A percentile compares a stretch with the other conserved stretches of the same genome.
Conservation (phyloP, 805 yeast genomes). For the Wickerhamomyces chaumierensis region DNA sequence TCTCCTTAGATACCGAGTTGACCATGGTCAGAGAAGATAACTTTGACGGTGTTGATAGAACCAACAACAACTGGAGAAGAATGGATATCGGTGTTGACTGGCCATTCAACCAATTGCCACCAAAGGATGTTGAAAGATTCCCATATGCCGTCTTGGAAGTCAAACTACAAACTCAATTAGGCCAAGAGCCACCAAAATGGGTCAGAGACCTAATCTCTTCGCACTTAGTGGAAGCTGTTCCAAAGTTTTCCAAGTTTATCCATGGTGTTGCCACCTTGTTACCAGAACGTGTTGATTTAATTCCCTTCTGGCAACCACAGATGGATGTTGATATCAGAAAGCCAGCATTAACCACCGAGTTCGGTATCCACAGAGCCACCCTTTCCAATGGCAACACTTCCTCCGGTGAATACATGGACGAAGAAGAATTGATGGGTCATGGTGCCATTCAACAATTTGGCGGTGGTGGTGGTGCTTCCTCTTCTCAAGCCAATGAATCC, state of each 20-base stretch:
- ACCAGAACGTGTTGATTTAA: slow-evolving; percentile 69
- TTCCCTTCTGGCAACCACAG: slow-evolving; percentile 97
- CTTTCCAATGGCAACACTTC: slow-evolving; percentile 19
- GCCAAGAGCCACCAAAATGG: slow-evolving; percentile 99
- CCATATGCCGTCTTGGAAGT: slow-evolving; percentile 98
- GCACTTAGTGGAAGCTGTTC: slow-evolving; percentile 95
- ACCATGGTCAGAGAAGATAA: slow-evolving; percentile 97
- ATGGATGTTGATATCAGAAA: slow-evolving; percentile 93
- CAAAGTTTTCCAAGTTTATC: slow-evolving; percentile 93
- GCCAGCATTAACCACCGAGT: slow-evolving; percentile 38
- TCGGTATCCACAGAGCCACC: slow-evolving; percentile 18
- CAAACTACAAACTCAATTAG: slow-evolving; percentile 92
- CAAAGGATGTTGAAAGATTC: slow-evolving; percentile 79
- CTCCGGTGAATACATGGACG: slow-evolving; percentile 53
- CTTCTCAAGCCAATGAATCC: slow-evolving; percentile 4
- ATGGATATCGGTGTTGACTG: slow-evolving; percentile 96
- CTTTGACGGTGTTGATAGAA: slow-evolving; percentile 86
- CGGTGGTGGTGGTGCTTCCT: slow-evolving; percentile 6
- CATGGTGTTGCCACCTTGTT: slow-evolving; percentile 92
- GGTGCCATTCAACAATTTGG: slow-evolving; percentile 21
- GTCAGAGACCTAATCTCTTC: slow-evolving; percentile 83
- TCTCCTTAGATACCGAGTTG: slow-evolving; percentile 92
- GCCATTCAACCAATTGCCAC: slow-evolving; percentile 83
- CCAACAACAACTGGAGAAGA: slow-evolving; percentile 93
- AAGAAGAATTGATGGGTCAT: slow-evolving; percentile 50